phyloP scores from a whole-genome alignment of 164 flowering plant species.

The Tinospora cordifolia region DNA sequence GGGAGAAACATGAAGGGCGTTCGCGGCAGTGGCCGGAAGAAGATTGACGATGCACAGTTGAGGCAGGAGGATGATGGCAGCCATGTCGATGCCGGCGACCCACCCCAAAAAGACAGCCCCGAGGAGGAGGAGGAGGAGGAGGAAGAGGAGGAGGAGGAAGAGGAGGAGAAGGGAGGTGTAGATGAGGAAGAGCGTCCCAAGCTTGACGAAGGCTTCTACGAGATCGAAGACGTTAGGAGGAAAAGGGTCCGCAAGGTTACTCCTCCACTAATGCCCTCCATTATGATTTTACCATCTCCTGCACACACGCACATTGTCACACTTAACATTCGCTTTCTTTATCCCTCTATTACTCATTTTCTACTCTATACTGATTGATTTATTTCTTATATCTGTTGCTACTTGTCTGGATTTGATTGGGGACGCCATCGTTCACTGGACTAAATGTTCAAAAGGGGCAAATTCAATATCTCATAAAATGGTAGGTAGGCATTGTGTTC shows the following conservation, averaged over 20 bases:
- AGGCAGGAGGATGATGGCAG: not conserved
- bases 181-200: conserved; percentile 32
- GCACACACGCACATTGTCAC: no score
- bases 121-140: conserved; percentile 21
- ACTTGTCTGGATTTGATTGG: not conserved
- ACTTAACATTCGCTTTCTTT: not conserved
- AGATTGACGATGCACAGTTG: conserved; percentile 7
- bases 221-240: conserved; percentile 74
- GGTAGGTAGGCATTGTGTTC: conserved; percentile 32
- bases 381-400: not conserved
- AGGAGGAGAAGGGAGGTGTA: conserved; percentile 21
- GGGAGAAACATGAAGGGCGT: conserved; percentile 5
- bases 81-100: not conserved
- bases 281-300: not conserved
- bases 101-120: not conserved
- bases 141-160: conserved; percentile 21
- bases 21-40: conserved; percentile 5
- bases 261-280: no score
- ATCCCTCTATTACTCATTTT: not conserved
- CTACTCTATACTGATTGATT: not conserved
- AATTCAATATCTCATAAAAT: conserved; percentile 75
- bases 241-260: conserved; percentile 72
- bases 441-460: conserved; percentile 40
- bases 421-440: conserved; percentile 3
- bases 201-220: conserved; percentile 84